Base-by-base conservation (phyloP, 2,329 filamentous ascomycete species). In the Stachybotrys elegans region DNA sequence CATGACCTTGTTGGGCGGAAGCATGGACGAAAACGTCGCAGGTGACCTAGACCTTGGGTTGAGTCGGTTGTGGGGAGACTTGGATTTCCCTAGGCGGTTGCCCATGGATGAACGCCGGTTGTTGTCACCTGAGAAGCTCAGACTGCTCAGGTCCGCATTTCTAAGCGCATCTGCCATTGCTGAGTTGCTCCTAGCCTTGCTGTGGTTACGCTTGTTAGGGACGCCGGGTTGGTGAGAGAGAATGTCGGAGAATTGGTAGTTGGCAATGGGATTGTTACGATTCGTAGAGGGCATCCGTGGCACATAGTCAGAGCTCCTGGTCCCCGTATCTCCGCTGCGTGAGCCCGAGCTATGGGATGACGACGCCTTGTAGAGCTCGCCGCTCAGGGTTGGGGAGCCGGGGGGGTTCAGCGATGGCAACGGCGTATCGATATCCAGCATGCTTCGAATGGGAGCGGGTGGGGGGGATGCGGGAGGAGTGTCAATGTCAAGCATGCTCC, bases 401-500 rank as follows among this genome's bases (percentile, higher is more conserved):
- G 63, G 62, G 47, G 52, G 63, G 47, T 58, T 59, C 11, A 62
- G 57, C 2, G 57, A 39, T 6, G 69, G 60, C 16, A 60, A 48
- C n/a, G 71, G 62, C 20, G 61, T 61, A 43, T 69, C 67, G 32
- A 74, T 56, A 52, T 76, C 73, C 22, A 80, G 63, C 73, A 79
- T 78, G 54, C 75, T 79, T 54, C 74, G 67, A 25, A 71, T 57
- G n/a, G n/a, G n/a, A 35, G 64, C 66, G 4, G 67, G 56, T 19
- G 57, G 59, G 13, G 65, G 63, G 6, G 68, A 63, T 6, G 65
- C 53, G 20, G 66, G 57, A 22, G 65, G 68, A 43, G 67, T 66
- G 51, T 72, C 71, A 50, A 82, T 67, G 54, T 83, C 79, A 45
- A 85, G 71, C 79, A 86, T 82, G 63, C 81, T 86, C 51, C 82